phyloP scores from a whole-genome alignment of 805 yeast genomes.

The Hyphopichia homilentoma region DNA sequence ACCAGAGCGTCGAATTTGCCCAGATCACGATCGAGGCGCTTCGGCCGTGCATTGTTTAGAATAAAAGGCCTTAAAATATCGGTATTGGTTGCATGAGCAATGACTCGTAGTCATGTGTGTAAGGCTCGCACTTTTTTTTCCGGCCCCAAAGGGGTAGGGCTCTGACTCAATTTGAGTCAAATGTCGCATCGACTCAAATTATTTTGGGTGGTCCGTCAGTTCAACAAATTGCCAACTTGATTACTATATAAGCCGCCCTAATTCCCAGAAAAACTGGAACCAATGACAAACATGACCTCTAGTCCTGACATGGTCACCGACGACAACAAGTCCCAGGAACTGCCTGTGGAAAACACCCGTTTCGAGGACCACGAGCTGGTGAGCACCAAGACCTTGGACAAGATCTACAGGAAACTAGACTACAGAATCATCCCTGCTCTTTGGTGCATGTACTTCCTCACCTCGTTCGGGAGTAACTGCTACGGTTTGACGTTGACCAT shows the following conservation, averaged over 20 bases:
- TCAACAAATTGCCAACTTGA: no score
- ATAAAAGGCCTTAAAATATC: background rate
- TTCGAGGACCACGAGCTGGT: no score
- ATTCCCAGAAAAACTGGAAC: no score
- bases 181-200: background rate
- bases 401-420: constrained; percentile 61
- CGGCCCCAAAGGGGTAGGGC: no score
- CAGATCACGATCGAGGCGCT: constrained; percentile 28
- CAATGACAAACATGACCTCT: no score
- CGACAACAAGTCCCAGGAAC: no score
- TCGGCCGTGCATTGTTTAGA: no score
- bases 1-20: constrained; percentile 51
- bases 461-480: constrained; percentile 74
- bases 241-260: no score
- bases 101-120: constrained; percentile 8
- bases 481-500: constrained; percentile 79
- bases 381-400: constrained; percentile 43
- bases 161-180: no score
- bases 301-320: no score
- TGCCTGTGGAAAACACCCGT: no score
- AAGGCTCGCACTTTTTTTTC: no score
- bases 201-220: background rate
- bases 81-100: background rate
- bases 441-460: constrained; percentile 74
- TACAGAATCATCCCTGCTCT: constrained; percentile 74